Base-by-base conservation (phyloP, 108 stramenopile genomes). In the Cyclotella atomus region DNA sequence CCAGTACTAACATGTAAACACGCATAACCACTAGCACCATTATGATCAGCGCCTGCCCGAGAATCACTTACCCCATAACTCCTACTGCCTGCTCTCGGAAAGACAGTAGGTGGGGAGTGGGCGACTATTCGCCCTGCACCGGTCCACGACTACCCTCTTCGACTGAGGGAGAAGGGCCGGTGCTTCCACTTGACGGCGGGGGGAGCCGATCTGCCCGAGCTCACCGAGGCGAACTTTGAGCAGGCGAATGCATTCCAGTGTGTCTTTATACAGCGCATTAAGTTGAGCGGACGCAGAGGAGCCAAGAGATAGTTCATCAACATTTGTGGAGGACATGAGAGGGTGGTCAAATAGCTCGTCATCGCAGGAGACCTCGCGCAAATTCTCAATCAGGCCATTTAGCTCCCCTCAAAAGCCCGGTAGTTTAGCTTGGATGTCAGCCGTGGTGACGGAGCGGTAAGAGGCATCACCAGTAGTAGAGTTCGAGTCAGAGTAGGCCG, bases 141-240 rank as follows among this genome's bases (percentile, higher is more conserved):
- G 47, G 4, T n/a, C 10, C 47, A 49, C 47, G 47, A 49, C 47
- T n/a, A n/a, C n/a, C n/a, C n/a, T n/a, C n/a, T n/a, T n/a, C n/a
- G n/a, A n/a, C n/a, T n/a, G n/a, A n/a, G n/a, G n/a, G n/a, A n/a
- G 47, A 49, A 49, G 47, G 47, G 17, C 4, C 47, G 47, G 47
- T 19, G 47, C 47, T 49, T 49, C 47, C 47, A 49, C 47, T 49
- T 49, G 10, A 9, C 47, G 47, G 47, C 47, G 47, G 47, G 47
- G 47, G 47, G 47, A 4, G 47, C 47, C 47, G 47, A 17, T 19
- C n/a, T 49, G 47, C 10, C 17, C 10, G n/a, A 49, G 47, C 47
- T 49, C 47, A 17, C 47, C n/a, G n/a, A 49, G 10, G 47, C 47
- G 47, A 49, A 19, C n/a, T n/a, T 49, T 49, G 16, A 49, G n/a